Evolutionary conservation across 139 green algal genomes (phyloP), one percentile per base, ranked within the genome.

Genomic region (Chlamydomonas asymmetrica): DNA sequence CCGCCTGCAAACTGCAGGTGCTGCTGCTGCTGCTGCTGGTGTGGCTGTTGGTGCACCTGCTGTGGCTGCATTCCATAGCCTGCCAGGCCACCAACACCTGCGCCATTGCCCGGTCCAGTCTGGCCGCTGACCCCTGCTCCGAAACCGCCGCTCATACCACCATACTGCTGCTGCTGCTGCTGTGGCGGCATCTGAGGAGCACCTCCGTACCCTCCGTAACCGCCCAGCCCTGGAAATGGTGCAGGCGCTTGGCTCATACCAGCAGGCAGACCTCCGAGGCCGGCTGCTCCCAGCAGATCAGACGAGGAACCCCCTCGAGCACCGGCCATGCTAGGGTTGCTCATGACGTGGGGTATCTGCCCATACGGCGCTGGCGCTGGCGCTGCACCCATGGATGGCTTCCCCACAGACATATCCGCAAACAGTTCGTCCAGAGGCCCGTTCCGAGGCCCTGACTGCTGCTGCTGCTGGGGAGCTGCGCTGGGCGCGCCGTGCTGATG

Each of bases 381-480:
- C 29, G 56, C 56, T 31, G 56, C 38, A 63, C 56, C 56, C 56
- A 8, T 4, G 18, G 18, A 25, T 6, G 35, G 7, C 20, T 29
- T 18, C 61, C 9, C 71, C 60, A 10, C 23, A 49, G 27, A 77
- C 71, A 77, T 77, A 43, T 77, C 71, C 2, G 71, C n/a, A 34
- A 77, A 77, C 31, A 77, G 20, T 32, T 77, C 71, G 34, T 77
- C 71, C 43, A 77, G 59, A 4, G 71, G 71, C 34, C 34, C 54
- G 40, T 40, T 40, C 38, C 35, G 35, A 2, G 52, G 32, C 52
- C 25, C 35, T 10, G 45, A 52, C 13, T 16, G 13, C 45, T 52
- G 45, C 13, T 10, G 13, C 45, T 52, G 45, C 13, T 16, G 13
- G 13, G 13, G 45, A 16, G 45, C 45, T 16, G 13, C 13, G 45